Evolutionary conservation across 164 flowering plant genomes (phyloP).

Genomic region (Cinnamomum micranthum): DNA sequence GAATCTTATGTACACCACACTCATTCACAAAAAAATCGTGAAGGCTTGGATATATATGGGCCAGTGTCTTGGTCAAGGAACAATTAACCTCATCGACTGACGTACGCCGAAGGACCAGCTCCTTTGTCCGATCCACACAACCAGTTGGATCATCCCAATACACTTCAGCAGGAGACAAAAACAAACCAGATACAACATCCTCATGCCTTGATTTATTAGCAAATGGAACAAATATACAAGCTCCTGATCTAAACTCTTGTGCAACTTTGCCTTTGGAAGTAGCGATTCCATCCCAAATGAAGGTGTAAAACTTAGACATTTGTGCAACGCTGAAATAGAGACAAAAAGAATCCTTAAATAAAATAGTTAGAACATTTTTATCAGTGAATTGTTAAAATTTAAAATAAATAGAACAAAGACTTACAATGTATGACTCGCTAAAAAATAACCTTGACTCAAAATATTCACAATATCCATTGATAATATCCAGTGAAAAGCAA

Average conservation of each 20-base stretch:
- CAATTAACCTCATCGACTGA: constrained; percentile 5
- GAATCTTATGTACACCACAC: constrained; percentile 64
- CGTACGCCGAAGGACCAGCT: constrained; percentile 18
- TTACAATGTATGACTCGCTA: no score
- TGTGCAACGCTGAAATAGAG: constrained; percentile 59
- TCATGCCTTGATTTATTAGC: constrained; percentile 29
- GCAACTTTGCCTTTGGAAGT: constrained; percentile 33
- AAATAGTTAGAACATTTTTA: no score
- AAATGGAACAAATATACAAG: constrained; percentile 78
- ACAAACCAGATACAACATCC: constrained; percentile 56
- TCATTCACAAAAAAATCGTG: constrained; percentile 72
- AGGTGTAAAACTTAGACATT: constrained; percentile 74
- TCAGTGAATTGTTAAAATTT: no score
- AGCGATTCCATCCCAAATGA: constrained; percentile 59
- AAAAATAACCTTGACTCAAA: no score
- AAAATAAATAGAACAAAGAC: no score
- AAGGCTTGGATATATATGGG: constrained; percentile 64
- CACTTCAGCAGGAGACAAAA: constrained; percentile 59
- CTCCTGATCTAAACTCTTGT: constrained; percentile 40
- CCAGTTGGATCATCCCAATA: constrained; percentile 86
- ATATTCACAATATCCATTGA: no score
- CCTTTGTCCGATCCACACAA: constrained; percentile 35
- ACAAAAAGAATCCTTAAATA: not conserved
- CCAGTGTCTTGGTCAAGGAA: constrained; percentile 37
- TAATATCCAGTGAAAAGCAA: no score